phyloP scores from a whole-genome alignment of 2,329 filamentous ascomycete species.

The Fusarium sp. region DNA sequence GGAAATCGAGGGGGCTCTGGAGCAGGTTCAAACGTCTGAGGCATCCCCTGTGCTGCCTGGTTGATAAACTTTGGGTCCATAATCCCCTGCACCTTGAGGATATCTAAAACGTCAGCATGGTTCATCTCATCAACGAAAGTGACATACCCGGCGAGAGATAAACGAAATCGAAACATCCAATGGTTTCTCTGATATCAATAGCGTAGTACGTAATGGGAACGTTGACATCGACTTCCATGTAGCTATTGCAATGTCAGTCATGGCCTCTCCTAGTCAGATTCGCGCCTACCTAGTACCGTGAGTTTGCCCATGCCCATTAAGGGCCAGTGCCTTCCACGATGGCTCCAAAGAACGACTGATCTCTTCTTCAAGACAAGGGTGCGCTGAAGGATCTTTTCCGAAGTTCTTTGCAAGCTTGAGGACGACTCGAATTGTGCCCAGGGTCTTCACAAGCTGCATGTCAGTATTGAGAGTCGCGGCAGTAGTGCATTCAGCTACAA shows the following conservation, averaged over 20 bases:
- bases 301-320: neutral
- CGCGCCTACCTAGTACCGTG: neutral
- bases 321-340: too few relatives aligned
- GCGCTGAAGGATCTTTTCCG: too few relatives aligned
- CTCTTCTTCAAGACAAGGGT: too few relatives aligned
- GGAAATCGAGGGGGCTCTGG: neutral
- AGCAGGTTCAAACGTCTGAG: neutral
- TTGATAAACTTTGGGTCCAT: neutral
- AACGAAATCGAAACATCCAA: neutral
- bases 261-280: accelerated
- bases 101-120: neutral
- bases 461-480: neutral
- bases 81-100: neutral
- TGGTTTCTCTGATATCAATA: neutral
- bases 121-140: accelerated
- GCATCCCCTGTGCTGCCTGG: neutral
- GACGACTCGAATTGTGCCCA: neutral
- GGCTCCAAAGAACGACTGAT: too few relatives aligned
- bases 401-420: neutral
- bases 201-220: neutral
- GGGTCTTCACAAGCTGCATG: neutral
- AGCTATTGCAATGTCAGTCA: neutral
- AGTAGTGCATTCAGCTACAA: neutral
- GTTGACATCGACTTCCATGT: neutral
- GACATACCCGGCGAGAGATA: neutral